Evolutionary conservation across 2,329 filamentous ascomycete genomes (phyloP), one percentile per base, ranked within the genome.

Genomic region (Alternaria atra): DNA sequence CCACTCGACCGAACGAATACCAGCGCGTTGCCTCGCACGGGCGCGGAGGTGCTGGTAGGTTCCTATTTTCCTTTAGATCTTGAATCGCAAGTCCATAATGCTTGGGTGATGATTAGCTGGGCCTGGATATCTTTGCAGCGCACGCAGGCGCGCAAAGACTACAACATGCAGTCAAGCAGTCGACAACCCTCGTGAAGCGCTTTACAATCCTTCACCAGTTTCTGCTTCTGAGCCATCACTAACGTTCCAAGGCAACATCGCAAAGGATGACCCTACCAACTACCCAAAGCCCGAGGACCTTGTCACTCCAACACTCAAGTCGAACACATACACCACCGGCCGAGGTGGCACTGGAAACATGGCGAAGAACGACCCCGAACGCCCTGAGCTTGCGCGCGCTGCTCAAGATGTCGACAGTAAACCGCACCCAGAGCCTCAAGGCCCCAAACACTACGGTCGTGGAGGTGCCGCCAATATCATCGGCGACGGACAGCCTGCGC

Each of bases 311-410:
- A 91, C 88, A 12, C 87, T 98, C 75, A 97, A 96, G 82, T 87
- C 87, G 47, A 82, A 91, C n/a, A 84, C 92, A 67, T 93, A 94
- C 75, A 97, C 94, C 20, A 97, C 94, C 3, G 94, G 94, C 58
- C 91, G 94, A 52, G 94, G 94, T 57, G 94, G 94, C 63, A 89
- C 87, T 5, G 93, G 93, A 61, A 97, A 97, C 83, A 97, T 97
- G 90, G 89, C 91, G 48, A 89, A 90, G 75, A 88, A 87, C 64
- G 90, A 95, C 70, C 88, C 90, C 4, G 81, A 84, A 42, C 88
- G 82, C 64, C 85, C 87, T 8, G 84, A 86, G 64, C 75, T 92
- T 75, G 92, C 94, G 35, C 90, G 94, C 65, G 84, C 88, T 55
- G 89, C 89, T 42, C 94, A 98, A 79, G 94, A 97, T 72, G 92